Evolutionary conservation across 2,329 filamentous ascomycete species (phyloP).

Genomic region (Teratosphaeria zuluensis): DNA sequence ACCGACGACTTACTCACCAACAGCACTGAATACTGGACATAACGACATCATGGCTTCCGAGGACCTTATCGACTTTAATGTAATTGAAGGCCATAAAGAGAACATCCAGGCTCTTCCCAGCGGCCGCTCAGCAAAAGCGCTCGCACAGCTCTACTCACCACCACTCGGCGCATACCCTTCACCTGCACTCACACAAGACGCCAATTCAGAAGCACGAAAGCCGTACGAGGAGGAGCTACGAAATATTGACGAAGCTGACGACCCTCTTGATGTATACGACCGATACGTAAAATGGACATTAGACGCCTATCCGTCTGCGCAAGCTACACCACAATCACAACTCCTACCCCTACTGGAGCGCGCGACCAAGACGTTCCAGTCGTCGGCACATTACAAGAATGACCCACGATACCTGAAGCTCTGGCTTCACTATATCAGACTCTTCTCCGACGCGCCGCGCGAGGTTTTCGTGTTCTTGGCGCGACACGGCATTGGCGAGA

Average conservation of each 20-base stretch:
- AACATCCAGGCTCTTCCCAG: slow-evolving; percentile 92
- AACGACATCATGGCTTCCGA: slow-evolving; percentile 27
- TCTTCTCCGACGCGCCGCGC: slow-evolving; percentile 87
- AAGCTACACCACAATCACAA: slow-evolving; percentile 85
- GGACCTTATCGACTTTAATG: slow-evolving; percentile 59
- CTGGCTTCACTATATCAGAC: slow-evolving; percentile 87
- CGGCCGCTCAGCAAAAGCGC: slow-evolving; percentile 77
- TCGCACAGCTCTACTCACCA: slow-evolving; percentile 68
- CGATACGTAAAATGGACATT: slow-evolving; percentile 96
- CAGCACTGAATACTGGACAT: not conserved
- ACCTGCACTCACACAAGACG: slow-evolving; percentile 62
- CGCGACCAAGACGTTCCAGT: slow-evolving; percentile 81
- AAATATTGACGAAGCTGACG: slow-evolving; percentile 74
- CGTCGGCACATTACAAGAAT: slow-evolving; percentile 72
- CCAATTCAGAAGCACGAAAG: slow-evolving; percentile 69
- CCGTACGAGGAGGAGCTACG: slow-evolving; percentile 80
- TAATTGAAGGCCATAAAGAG: slow-evolving; percentile 95
- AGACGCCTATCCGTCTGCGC: slow-evolving; percentile 86
- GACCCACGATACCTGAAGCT: slow-evolving; percentile 87
- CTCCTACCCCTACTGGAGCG: slow-evolving; percentile 82
- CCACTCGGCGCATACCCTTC: slow-evolving; percentile 27
- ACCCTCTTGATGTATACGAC: slow-evolving; percentile 90
- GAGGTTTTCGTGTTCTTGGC: slow-evolving; percentile 89
- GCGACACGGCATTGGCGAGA: slow-evolving; percentile 77
- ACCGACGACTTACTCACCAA: not conserved